Conservation (phyloP, 2,329 filamentous ascomycete species). For the Botrytis elliptica region DNA sequence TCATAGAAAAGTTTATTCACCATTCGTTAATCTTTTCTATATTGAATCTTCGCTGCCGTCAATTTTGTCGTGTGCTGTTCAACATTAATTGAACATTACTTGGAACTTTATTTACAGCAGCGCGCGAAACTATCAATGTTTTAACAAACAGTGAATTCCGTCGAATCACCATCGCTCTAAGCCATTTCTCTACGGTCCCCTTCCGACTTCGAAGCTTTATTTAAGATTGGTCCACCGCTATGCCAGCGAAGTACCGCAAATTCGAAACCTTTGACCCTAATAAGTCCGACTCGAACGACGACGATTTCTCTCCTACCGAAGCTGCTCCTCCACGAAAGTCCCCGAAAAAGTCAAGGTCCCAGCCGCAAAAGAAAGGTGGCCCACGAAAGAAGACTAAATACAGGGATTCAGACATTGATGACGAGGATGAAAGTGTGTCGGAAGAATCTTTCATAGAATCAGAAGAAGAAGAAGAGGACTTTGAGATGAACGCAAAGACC, state of each 20-base stretch:
- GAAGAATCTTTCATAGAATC: constrained; percentile 52
- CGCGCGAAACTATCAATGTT: constrained; percentile 20
- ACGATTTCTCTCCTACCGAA: constrained; percentile 60
- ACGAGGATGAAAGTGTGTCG: constrained; percentile 50
- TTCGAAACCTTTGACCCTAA: constrained; percentile 63
- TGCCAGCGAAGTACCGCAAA: constrained; percentile 48
- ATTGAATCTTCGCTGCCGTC: neutral
- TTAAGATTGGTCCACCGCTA: constrained; percentile 24
- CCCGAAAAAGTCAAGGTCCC: constrained; percentile 41
- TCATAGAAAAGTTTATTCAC: neutral
- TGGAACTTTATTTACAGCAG: neutral
- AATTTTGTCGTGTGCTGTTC: neutral
- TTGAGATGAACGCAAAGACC: constrained; percentile 47
- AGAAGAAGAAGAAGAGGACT: constrained; percentile 43
- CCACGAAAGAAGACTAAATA: constrained; percentile 48
- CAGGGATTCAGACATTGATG: constrained; percentile 60
- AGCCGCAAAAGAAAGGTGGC: constrained; percentile 34
- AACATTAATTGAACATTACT: neutral
- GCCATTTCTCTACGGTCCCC: neutral
- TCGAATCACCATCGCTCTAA: constrained; percentile 4
- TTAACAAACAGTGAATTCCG: constrained; percentile 11
- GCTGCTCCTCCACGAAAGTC: constrained; percentile 48
- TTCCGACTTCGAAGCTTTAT: neutral
- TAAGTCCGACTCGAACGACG: constrained; percentile 64
- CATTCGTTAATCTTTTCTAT: neutral